These are phyloP conservation scores for Lentinula novae-zelandiae DNA, from an alignment of 1,284 basidiomycete species.

Conservation along the genomic window DNA sequence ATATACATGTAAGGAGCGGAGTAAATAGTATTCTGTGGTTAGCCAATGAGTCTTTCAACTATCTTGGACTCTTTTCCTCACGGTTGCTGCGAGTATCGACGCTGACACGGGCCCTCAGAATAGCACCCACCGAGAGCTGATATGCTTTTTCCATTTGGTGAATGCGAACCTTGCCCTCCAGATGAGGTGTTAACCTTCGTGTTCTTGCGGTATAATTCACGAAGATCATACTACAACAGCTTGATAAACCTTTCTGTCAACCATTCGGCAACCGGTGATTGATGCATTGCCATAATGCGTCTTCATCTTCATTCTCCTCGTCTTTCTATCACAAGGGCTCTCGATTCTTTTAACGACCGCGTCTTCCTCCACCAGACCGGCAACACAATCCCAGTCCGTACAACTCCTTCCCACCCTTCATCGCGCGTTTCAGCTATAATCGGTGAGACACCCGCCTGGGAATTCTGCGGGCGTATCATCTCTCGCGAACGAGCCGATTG, in stretches of 20 bases:
- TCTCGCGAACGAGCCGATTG: conserved; percentile 77
- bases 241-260: conserved; percentile 83
- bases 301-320: conserved; percentile 19
- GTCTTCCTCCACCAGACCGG: conserved; percentile 16
- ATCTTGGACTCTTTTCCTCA: neutral
- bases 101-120: conserved; percentile 17
- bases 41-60: neutral
- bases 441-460: conserved; percentile 82
- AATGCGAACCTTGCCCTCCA: conserved; percentile 79
- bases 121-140: conserved; percentile 25
- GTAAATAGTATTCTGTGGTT: neutral
- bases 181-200: conserved; percentile 60
- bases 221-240: conserved; percentile 35
- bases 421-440: conserved; percentile 11
- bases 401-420: conserved; percentile 13
- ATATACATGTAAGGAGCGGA: conserved; percentile 27
- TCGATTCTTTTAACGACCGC: conserved; percentile 12
- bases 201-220: neutral
- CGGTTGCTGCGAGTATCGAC: conserved; percentile 8
- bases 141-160: conserved; percentile 75
- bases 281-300: conserved; percentile 68
- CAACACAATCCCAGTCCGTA: conserved; percentile 15
- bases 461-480: conserved; percentile 83
- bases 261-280: conserved; percentile 88
- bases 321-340: conserved; percentile 15